Evolutionary conservation across 192 early-diverging fungal genomes (phyloP).

Genomic region (Rhizophlyctis rosea): DNA sequence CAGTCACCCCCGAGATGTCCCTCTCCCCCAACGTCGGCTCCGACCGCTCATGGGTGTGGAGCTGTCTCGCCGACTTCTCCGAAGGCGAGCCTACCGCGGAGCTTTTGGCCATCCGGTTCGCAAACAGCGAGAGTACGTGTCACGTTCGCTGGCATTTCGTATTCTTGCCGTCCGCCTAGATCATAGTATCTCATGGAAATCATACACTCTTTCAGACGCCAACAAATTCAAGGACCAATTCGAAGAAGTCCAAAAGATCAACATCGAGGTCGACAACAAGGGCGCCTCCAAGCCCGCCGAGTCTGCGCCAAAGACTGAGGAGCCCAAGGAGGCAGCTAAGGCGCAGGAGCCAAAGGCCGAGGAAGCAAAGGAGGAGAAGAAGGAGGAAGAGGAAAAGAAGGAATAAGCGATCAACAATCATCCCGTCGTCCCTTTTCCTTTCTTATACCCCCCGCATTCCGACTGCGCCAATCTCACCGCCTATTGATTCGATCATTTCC

Average conservation of each 20-base stretch:
- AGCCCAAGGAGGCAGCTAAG: constrained; percentile 36
- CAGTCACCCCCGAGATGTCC: constrained; percentile 79
- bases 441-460: background rate
- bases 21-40: constrained; percentile 94
- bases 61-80: constrained; percentile 81
- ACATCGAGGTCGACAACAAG: constrained; percentile 14
- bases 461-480: background rate
- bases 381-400: constrained; percentile 40
- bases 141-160: background rate
- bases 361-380: constrained; percentile 35
- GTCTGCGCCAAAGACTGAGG: constrained; percentile 31
- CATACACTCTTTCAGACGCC: constrained; percentile 53
- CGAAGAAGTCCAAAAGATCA: constrained; percentile 64
- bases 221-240: constrained; percentile 89
- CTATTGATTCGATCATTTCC: background rate
- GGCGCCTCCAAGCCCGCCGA: background rate
- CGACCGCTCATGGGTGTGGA: constrained; percentile 99
- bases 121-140: constrained; percentile 79
- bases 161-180: background rate
- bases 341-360: constrained; percentile 35
- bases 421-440: background rate
- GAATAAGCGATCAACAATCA: constrained; percentile 8
- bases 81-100: constrained; percentile 83
- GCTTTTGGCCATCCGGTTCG: constrained; percentile 93
- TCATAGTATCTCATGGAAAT: background rate